Conservation (phyloP, 176 grass and related monocot species). For the Eragrostis curvula region DNA sequence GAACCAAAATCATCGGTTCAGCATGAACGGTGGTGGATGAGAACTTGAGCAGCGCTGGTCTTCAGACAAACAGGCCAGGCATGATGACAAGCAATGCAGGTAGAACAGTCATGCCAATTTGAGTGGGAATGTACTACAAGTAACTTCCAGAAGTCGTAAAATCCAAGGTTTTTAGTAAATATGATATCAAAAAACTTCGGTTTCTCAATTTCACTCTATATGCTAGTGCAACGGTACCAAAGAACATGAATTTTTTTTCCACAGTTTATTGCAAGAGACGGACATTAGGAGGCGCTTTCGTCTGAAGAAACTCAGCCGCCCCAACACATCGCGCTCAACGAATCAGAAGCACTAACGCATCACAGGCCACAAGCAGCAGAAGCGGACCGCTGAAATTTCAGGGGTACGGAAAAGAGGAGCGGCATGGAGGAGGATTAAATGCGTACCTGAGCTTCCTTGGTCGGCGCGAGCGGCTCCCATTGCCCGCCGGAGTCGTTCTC, state of each 20-base stretch:
- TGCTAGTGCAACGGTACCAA: not conserved
- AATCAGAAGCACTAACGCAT: slow-evolving; percentile 49
- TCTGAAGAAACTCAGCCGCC: not conserved
- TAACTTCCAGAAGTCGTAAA: not conserved
- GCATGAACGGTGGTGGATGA: not conserved
- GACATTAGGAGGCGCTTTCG: not conserved
- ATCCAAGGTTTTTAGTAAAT: not conserved
- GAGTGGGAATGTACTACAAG: not conserved
- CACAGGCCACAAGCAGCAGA: slow-evolving; percentile 18
- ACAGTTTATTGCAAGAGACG: not conserved
- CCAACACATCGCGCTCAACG: slow-evolving; percentile 25
- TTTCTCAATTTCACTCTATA: slow-evolving; percentile 12
- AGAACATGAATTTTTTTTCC: not conserved
- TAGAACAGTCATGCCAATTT: not conserved
- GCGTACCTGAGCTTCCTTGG: slow-evolving; percentile 89
- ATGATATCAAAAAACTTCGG: not conserved
- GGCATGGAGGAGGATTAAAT: not conserved
- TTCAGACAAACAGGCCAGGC: not conserved
- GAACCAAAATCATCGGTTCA: not conserved
- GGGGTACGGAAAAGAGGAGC: not conserved
- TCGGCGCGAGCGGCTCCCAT: slow-evolving; percentile 94
- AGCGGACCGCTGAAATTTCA: not conserved
- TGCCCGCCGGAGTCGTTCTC: slow-evolving; percentile 66
- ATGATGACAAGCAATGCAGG: not conserved
- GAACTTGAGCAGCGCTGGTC: not conserved